Evolutionary conservation across 495 filamentous ascomycete species (phyloP).

Genomic region (Thozetella sp.): DNA sequence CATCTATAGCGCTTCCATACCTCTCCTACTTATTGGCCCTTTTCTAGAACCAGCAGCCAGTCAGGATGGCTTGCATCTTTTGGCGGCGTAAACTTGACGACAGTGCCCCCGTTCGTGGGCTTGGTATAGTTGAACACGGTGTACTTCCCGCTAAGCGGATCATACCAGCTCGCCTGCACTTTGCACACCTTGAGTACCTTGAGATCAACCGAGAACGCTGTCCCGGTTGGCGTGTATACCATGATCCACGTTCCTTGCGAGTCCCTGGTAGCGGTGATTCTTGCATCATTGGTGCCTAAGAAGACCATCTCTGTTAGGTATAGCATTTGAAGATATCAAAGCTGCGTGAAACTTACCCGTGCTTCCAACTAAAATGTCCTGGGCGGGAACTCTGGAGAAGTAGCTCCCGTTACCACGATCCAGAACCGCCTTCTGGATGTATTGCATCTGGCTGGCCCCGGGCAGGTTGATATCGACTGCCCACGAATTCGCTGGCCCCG

Average conservation of each 20-base stretch:
- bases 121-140: not conserved
- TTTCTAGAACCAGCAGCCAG: constrained; percentile 1
- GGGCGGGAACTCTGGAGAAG: not conserved
- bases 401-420: not conserved
- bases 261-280: not conserved
- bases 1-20: too few relatives aligned
- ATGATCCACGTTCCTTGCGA: constrained; percentile 1
- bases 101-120: not conserved
- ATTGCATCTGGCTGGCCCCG: not conserved
- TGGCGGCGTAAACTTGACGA: not conserved
- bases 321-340: not conserved
- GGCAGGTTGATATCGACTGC: not conserved
- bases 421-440: not conserved
- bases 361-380: not conserved
- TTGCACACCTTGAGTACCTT: not conserved
- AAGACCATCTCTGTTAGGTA: not conserved
- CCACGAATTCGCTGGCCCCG: not conserved
- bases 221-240: not conserved
- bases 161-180: not conserved
- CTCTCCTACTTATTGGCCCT: not conserved
- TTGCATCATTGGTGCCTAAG: not conserved
- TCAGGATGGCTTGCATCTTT: not conserved
- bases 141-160: not conserved
- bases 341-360: not conserved
- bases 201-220: not conserved